A percentile compares a stretch with the other conserved stretches of the same genome.
These are phyloP conservation scores for Penicillium digitatum DNA, from an alignment of 2,329 filamentous ascomycete genomes.

Conservation along the genomic window DNA sequence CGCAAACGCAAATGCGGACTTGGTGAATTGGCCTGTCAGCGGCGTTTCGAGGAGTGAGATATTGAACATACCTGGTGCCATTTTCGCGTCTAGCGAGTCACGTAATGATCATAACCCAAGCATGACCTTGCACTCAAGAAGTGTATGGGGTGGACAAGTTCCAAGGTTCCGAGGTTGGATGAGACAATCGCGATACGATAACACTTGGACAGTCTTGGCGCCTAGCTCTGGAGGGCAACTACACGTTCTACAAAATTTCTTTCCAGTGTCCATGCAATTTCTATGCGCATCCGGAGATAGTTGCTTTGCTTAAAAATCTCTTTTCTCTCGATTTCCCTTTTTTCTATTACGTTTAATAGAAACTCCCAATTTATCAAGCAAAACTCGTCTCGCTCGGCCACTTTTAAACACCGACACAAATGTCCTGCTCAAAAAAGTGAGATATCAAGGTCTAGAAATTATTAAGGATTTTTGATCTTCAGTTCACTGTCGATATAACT, in stretches of 20 bases:
- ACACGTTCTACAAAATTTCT: not conserved
- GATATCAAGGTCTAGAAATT: not conserved
- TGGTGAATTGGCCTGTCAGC: constrained; percentile 10
- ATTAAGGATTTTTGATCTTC: not conserved
- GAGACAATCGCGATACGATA: constrained; percentile 7
- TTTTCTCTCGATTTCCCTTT: not conserved
- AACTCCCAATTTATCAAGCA: not conserved
- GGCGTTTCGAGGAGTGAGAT: not conserved
- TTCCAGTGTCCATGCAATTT: not conserved
- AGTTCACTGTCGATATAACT: not conserved
- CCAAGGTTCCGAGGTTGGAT: not conserved
- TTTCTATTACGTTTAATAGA: no score
- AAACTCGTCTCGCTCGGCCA: not conserved
- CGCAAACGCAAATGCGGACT: constrained; percentile 94
- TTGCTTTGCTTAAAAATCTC: not conserved
- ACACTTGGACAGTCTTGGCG: constrained; percentile 3
- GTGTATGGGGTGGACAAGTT: not conserved
- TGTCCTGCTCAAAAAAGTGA: no score
- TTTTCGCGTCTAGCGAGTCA: constrained; percentile 3
- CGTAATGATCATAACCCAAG: not conserved
- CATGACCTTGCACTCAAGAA: not conserved
- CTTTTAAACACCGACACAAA: not conserved
- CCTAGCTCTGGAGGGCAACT: not conserved
- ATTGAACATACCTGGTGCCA: constrained; percentile 7
- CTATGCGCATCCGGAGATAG: not conserved